Percentiles rank a stretch among this genome's conserved stretches.
phyloP scores from a whole-genome alignment of 257 asterid genomes.

The Phtheirospermum japonicum region DNA sequence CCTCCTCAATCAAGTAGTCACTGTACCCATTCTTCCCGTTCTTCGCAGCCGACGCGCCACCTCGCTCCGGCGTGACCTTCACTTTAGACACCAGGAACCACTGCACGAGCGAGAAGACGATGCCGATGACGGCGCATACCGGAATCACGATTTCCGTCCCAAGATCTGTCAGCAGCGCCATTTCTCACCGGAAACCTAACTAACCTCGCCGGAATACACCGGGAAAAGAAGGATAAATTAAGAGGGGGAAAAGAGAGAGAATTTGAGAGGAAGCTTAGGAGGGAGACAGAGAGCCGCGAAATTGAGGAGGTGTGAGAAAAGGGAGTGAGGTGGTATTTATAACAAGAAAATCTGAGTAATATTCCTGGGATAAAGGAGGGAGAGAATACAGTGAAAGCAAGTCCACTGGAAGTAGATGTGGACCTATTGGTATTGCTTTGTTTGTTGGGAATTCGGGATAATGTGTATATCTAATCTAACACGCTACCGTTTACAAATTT shows the following conservation, averaged over 20 bases:
- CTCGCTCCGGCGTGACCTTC: constrained; percentile 38
- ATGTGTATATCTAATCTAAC: no score
- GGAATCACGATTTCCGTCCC: constrained; percentile 61
- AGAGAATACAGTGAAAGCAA: constrained; percentile 5
- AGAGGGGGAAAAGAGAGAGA: background rate
- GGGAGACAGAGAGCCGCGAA: constrained; percentile 22
- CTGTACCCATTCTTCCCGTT: constrained; percentile 56
- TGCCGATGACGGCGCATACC: constrained; percentile 59
- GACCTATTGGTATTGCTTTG: constrained; percentile 3
- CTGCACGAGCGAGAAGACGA: constrained; percentile 56
- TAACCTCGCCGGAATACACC: constrained; percentile 20
- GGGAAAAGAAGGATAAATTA: background rate
- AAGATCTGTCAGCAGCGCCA: constrained; percentile 59
- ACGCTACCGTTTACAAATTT: background rate
- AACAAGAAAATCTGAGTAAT: constrained; percentile 22
- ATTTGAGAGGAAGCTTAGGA: background rate
- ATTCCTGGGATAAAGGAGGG: constrained; percentile 1
- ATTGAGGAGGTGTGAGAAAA: constrained; percentile 18
- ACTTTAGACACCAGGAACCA: constrained; percentile 44
- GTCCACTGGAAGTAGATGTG: constrained; percentile 25
- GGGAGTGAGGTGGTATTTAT: constrained; percentile 29
- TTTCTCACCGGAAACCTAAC: constrained; percentile 23
- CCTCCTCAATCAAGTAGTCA: constrained; percentile 83
- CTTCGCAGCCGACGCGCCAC: constrained; percentile 31
- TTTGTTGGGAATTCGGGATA: background rate